Base-by-base conservation (phyloP, 139 green algal genomes). In the Dunaliella sp. region DNA sequence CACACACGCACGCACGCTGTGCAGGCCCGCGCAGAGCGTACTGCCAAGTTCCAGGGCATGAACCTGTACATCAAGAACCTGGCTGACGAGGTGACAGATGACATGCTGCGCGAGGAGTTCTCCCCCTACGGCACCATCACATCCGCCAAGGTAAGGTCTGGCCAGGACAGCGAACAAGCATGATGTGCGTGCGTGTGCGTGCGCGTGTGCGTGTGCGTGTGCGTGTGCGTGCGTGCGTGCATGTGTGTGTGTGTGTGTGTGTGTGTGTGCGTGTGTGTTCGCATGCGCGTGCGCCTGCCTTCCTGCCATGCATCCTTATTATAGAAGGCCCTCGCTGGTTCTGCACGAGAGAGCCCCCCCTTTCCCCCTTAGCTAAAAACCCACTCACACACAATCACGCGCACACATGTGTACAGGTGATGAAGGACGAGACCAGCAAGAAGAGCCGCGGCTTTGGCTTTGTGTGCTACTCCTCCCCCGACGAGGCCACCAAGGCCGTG, bases 51-150 rank as follows among this genome's bases (percentile, higher is more conserved):
- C 90, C 90, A 92, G 89, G 96, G 96, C 87, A 95, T 97, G 91
- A 98, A 98, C 93, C 91, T 98, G 87, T 98, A 98, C 90, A 91
- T 98, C 73, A 98, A 98, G 92, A 98, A 98, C 93, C 91, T 98
- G 83, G 77, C 86, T 30, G 93, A 97, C 85, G 92, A 96, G 38
- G 91, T 95, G 26, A 93, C 96, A 81, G 95, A 98, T 81, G 94
- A 96, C 26, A 58, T 90, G 83, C 86, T 95, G 86, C 85, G 87
- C 34, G 83, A 90, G 76, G 79, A 93, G 34, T 87, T 86, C 85
- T 38, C 87, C 38, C 82, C 88, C 48, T 93, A 88, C 77, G 96
- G 96, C 85, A 96, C 93, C 84, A 98, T 98, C 90, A 96, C 93
- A 48, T 95, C 88, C 1, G 93, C 93, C 88, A 98, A 98, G 92